A percentile compares a stretch with the other conserved stretches of the same genome.
phyloP scores from a whole-genome alignment of 768 basidiomycete genomes.

The Auricularia sp. region DNA sequence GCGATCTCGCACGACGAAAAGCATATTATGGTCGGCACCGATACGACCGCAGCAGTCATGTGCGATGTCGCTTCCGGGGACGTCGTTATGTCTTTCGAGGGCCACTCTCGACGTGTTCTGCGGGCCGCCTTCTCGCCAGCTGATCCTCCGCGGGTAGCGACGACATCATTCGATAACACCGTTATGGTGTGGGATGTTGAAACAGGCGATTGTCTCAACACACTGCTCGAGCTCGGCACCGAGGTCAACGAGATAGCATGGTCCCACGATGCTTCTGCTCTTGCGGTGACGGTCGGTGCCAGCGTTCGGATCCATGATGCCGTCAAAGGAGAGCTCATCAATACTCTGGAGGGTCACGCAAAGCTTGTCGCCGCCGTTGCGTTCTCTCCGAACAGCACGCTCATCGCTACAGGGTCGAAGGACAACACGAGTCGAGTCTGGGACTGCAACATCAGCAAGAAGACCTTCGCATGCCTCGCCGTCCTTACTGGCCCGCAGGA shows the following conservation, averaged over 20 bases:
- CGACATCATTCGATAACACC: neutral
- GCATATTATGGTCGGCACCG: neutral
- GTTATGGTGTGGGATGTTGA: neutral
- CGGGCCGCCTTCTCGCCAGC: neutral
- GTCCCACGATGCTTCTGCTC: neutral
- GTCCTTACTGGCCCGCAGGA: neutral
- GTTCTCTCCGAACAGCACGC: neutral
- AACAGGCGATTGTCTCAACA: neutral
- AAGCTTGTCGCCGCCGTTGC: neutral
- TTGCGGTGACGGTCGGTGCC: neutral
- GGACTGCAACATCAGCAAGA: slow-evolving; percentile 5
- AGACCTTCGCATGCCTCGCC: neutral
- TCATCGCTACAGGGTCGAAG: slow-evolving; percentile 8
- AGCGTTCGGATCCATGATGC: neutral
- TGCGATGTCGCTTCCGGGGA: neutral
- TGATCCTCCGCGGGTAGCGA: neutral
- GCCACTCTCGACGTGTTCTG: neutral
- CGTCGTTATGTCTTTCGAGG: neutral
- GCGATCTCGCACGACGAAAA: neutral
- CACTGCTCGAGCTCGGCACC: neutral
- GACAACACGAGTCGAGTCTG: slow-evolving; percentile 14
- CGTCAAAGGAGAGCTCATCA: neutral
- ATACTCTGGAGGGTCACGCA: neutral
- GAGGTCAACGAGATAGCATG: neutral
- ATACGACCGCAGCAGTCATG: neutral